Conservation (phyloP, 768 basidiomycete genomes). For the Leccinum fibrillosum region DNA sequence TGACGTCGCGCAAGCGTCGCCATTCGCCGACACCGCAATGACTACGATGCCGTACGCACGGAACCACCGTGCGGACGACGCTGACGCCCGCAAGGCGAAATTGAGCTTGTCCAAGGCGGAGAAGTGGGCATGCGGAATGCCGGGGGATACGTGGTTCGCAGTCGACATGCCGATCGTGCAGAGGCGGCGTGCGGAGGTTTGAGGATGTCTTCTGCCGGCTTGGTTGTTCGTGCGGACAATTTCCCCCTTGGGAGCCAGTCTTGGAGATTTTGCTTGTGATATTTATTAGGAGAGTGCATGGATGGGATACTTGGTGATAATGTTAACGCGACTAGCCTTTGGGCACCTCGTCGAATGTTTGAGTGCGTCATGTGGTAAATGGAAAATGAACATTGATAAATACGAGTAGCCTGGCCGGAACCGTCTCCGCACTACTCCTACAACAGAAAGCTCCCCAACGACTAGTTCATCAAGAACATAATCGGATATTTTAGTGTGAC, state of each 20-base stretch:
- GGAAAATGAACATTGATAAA: too few species aligned
- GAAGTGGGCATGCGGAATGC: background rate
- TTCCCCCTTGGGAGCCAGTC: background rate
- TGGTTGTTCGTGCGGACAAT: background rate
- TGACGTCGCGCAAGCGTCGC: background rate
- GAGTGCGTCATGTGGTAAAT: background rate
- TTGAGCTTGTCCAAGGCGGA: background rate
- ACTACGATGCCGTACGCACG: background rate
- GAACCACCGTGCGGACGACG: background rate
- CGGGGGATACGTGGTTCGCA: background rate
- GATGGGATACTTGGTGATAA: background rate
- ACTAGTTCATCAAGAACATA: background rate
- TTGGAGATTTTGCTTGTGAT: background rate
- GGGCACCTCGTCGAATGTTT: background rate
- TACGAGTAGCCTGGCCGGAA: background rate
- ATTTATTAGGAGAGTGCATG: background rate
- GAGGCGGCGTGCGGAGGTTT: background rate
- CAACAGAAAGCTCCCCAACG: background rate
- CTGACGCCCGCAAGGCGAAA: background rate
- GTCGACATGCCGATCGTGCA: background rate
- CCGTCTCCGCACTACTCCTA: background rate
- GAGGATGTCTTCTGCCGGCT: background rate
- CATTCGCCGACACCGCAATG: background rate
- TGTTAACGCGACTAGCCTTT: background rate
- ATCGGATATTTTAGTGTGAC: background rate